phyloP scores from a whole-genome alignment of 2,329 filamentous ascomycete genomes.

The Pseudogymnoascus sp. region DNA sequence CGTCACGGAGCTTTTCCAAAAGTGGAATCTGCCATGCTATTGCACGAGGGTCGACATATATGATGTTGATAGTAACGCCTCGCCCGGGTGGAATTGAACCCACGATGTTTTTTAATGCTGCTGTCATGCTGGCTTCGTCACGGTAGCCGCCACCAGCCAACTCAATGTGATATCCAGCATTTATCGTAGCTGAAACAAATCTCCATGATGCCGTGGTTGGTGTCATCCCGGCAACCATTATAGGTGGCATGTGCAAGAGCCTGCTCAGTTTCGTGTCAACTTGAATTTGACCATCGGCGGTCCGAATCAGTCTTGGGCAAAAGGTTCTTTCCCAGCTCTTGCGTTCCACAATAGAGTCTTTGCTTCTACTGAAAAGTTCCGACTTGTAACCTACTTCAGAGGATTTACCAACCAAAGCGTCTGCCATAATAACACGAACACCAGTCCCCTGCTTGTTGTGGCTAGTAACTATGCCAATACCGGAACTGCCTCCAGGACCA shows the following conservation, averaged over 20 bases:
- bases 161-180: constrained; percentile 87
- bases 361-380: constrained; percentile 16
- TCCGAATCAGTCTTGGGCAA: constrained; percentile 75
- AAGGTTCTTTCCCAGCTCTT: constrained; percentile 45
- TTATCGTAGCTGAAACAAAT: constrained; percentile 88
- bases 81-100: constrained; percentile 74
- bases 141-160: constrained; percentile 86
- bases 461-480: constrained; percentile 27
- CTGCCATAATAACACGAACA: constrained; percentile 26
- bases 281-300: constrained; percentile 80
- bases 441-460: constrained; percentile 28
- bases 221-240: constrained; percentile 93
- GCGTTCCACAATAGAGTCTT: constrained; percentile 52
- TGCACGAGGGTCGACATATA: constrained; percentile 81
- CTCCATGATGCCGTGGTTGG: constrained; percentile 84
- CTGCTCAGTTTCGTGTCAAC: constrained; percentile 96
- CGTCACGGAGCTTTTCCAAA: constrained; percentile 68
- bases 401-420: constrained; percentile 17
- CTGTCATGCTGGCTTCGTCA: constrained; percentile 72
- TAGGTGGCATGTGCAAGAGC: constrained; percentile 74
- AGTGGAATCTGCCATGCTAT: constrained; percentile 92
- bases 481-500: constrained; percentile 26
- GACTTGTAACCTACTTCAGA: constrained; percentile 21
- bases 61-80: constrained; percentile 82
- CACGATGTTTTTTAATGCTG: constrained; percentile 77